Base-by-base conservation (phyloP, 2,329 filamentous ascomycete genomes). In the Boeremia exigua region DNA sequence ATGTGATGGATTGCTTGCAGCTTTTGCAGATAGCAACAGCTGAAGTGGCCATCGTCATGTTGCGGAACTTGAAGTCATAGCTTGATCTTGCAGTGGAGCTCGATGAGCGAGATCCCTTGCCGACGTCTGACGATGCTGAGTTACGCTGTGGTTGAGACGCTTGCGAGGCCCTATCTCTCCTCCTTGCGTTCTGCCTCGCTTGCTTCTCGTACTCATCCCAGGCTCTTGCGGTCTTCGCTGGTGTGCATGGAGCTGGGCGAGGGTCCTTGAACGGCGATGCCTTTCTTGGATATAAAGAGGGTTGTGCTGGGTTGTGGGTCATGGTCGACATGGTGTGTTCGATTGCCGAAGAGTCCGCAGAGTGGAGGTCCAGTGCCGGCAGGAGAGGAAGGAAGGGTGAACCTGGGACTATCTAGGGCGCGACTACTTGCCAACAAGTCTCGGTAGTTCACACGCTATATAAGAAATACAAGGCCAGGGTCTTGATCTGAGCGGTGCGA, bases 171-270 rank as follows among this genome's bases (percentile, higher is more conserved):
- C 43, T 57, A 10, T 74, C 69, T 54, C 71, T 66, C 54, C 57
- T 65, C 51, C 50, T 71, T 50, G 65, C 70, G 37, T 69, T 71
- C 47, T 74, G 70, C 14, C 69, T 50, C 9, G 72, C 72, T 34
- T 60, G 59, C 53, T 55, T 69, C 52, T 75, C 73, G 36, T 71
- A 73, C 48, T 71, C 67, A 30, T 75, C 72, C 72, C 70, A 74
- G n/a, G 71, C 40, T 48, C 69, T 64, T 29, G 65, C 70, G 12
- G 73, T 73, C 27, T 63, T 66, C 17, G 57, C 54, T 15, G 68
- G 69, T 28, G 67, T 70, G 33, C 56, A 66, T 40, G 62, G 65
- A 32, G 71, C 59, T 48, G 71, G 60, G 32, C 63, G 62, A 45
- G 66, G 65, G 36, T 70, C 60, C 43, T 68, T 70, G 54, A 69